Percentiles rank a stretch among this genome's conserved stretches.
phyloP scores from a whole-genome alignment of 495 filamentous ascomycete species.

The Evernia prunastri region DNA sequence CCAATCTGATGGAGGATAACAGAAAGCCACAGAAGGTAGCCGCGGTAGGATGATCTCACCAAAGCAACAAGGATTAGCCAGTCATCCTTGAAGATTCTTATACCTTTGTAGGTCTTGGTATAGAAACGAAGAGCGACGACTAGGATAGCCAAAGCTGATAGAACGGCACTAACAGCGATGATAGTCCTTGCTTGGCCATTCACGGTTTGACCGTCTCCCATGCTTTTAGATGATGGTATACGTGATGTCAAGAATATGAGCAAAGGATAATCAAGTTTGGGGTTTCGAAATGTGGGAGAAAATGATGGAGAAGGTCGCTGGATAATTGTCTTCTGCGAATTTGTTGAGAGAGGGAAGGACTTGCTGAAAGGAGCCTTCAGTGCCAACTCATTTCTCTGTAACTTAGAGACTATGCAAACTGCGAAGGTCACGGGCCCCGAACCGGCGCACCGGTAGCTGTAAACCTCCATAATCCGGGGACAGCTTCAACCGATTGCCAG shows the following conservation, averaged over 20 bases:
- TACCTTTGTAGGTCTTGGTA: conserved; percentile 28
- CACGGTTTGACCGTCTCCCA: conserved; percentile 11
- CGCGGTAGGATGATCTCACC: conserved; percentile 23
- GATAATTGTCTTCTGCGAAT: not conserved
- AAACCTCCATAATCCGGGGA: not conserved
- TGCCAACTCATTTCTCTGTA: not conserved
- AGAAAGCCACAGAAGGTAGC: not conserved
- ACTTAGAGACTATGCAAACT: not conserved
- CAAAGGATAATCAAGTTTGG: not conserved
- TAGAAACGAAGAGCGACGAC: conserved; percentile 33
- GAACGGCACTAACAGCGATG: conserved; percentile 27
- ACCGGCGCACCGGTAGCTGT: not conserved
- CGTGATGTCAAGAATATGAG: not conserved
- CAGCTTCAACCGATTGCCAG: not conserved
- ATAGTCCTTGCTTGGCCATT: conserved; percentile 4
- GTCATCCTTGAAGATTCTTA: conserved; percentile 33
- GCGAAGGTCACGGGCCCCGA: not conserved
- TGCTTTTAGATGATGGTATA: not conserved
- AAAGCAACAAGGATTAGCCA: conserved; percentile 33
- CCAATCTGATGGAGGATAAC: not conserved
- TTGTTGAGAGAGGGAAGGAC: not conserved
- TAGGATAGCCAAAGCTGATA: conserved; percentile 30
- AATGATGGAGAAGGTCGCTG: not conserved
- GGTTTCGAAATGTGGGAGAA: no score
- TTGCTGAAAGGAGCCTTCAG: not conserved